Evolutionary conservation across 177 flowering plant species (phyloP).

Genomic region (Viscum album): DNA sequence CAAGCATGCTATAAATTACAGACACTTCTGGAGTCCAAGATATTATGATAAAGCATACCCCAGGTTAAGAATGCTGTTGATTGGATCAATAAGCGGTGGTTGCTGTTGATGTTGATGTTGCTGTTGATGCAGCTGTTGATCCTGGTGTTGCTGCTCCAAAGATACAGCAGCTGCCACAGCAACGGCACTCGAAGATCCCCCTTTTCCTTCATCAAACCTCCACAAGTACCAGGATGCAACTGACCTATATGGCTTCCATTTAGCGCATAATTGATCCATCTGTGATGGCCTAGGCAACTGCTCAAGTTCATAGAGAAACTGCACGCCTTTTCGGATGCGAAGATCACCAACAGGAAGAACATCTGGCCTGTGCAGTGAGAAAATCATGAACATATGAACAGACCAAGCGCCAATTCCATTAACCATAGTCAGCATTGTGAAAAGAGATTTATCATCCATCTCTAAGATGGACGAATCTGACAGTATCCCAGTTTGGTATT

Average conservation of each 20-base stretch:
- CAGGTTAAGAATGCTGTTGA: constrained; percentile 47
- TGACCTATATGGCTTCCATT: constrained; percentile 88
- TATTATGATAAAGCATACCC: constrained; percentile 30
- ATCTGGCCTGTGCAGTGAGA: constrained; percentile 89
- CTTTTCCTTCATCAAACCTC: constrained; percentile 64
- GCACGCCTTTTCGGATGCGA: constrained; percentile 79
- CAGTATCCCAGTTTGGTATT: constrained; percentile 64
- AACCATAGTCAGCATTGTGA: constrained; percentile 95
- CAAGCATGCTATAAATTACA: not conserved
- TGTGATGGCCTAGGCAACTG: constrained; percentile 89
- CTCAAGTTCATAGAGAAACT: constrained; percentile 51
- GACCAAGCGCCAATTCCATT: constrained; percentile 98
- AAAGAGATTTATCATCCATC: constrained; percentile 82
- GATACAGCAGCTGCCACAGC: constrained; percentile 24
- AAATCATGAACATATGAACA: constrained; percentile 97
- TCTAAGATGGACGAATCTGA: constrained; percentile 57
- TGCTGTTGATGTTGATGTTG: constrained; percentile 28
- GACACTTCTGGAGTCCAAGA: too few relatives aligned
- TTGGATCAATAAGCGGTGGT: constrained; percentile 48
- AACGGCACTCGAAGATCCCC: constrained; percentile 29
- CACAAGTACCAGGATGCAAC: constrained; percentile 94
- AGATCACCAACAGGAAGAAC: constrained; percentile 82
- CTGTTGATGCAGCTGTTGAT: constrained; percentile 21
- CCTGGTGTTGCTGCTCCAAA: constrained; percentile 32
- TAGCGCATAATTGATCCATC: constrained; percentile 86